Evolutionary conservation across 441 rosid species (phyloP).

Genomic region (Theobroma grandiflorum): DNA sequence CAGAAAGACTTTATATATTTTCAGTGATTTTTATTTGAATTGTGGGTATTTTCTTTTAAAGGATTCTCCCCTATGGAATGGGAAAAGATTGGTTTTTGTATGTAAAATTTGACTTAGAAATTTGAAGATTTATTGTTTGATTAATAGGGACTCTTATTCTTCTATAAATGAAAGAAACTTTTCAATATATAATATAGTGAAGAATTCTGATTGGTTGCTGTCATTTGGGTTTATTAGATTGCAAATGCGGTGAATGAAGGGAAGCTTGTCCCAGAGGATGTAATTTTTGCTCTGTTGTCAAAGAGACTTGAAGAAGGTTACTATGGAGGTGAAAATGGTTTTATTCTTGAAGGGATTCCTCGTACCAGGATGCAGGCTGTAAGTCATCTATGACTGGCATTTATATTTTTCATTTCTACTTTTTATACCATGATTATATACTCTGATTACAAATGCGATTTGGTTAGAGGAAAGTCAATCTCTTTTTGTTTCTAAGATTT

Average conservation of each 20-base stretch:
- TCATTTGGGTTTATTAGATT: constrained; percentile 47
- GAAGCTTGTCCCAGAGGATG: constrained; percentile 78
- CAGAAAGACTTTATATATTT: not conserved
- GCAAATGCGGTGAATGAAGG: constrained; percentile 79
- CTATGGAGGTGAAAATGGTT: constrained; percentile 27
- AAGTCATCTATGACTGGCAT: constrained; percentile 8
- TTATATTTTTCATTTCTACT: not conserved
- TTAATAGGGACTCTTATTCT: no score
- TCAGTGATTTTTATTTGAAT: not conserved
- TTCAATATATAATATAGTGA: not conserved
- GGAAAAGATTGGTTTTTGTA: not conserved
- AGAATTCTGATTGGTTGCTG: not conserved
- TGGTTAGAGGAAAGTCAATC: not conserved
- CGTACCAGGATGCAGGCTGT: constrained; percentile 22
- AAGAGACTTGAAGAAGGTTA: constrained; percentile 72
- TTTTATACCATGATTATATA: not conserved
- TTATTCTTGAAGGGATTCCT: constrained; percentile 31
- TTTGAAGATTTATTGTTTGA: not conserved
- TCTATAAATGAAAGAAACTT: no score
- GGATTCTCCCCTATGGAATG: not conserved
- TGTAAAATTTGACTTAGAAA: not conserved
- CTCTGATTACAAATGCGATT: not conserved
- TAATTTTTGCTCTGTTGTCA: constrained; percentile 76
- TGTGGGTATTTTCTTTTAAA: not conserved
- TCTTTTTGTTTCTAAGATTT: not conserved